These are phyloP conservation scores for Solanum chacoense DNA, from an alignment of 305 asterid genomes.

Conservation along the genomic window DNA sequence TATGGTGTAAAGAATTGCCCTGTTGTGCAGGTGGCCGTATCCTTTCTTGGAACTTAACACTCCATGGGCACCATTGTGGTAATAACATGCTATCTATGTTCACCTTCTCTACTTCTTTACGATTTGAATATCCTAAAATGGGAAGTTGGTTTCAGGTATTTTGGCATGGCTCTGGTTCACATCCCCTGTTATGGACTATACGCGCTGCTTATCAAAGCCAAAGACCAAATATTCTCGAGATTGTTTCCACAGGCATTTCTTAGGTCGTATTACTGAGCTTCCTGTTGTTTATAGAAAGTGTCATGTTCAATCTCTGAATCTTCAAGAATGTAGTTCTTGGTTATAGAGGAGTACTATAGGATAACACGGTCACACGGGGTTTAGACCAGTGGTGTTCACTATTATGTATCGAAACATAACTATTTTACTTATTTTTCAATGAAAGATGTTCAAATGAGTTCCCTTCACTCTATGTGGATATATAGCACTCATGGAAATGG, in stretches of 20 bases:
- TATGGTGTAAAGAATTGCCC: not conserved
- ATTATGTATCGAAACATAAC: not conserved
- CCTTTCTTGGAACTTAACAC: conserved; percentile 83
- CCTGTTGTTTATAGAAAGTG: not conserved
- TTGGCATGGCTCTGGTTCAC: conserved; percentile 57
- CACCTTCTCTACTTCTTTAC: not conserved
- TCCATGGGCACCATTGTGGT: conserved; percentile 83
- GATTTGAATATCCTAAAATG: not conserved
- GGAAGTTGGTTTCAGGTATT: conserved; percentile 37
- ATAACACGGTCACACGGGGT: not conserved
- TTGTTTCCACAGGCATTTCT: conserved; percentile 31
- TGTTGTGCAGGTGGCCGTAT: conserved; percentile 83
- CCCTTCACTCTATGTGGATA: not conserved
- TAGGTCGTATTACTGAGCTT: conserved; percentile 34
- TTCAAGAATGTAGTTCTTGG: not conserved
- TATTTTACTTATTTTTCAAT: not conserved
- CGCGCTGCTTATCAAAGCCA: conserved; percentile 42
- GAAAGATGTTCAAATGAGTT: not conserved
- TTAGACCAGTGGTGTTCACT: not conserved
- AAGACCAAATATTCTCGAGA: conserved; percentile 33
- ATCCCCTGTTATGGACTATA: conserved; percentile 66
- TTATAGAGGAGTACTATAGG: not conserved
- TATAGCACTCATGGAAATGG: not conserved
- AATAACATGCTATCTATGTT: not conserved
- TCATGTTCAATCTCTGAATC: not conserved